Percentiles rank a stretch among this genome's conserved stretches.
Conservation (phyloP, 2,329 filamentous ascomycete species). For the Colletotrichum sp. region DNA sequence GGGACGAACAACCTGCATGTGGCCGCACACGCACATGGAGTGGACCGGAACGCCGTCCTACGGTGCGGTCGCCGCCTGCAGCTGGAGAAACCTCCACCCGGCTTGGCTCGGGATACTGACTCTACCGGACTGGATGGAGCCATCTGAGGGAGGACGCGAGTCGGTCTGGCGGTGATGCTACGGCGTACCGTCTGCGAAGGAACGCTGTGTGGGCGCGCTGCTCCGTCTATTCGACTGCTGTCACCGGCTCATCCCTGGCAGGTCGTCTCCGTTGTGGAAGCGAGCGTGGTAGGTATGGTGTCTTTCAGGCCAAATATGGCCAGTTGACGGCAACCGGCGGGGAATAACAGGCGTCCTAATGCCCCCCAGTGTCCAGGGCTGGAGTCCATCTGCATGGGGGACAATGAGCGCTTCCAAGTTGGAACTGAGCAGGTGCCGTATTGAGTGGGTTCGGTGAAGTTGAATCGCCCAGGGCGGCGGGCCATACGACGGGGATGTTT, state of each 20-base stretch:
- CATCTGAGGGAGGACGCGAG: neutral
- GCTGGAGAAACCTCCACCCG: neutral
- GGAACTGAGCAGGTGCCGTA: neutral
- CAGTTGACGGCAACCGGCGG: neutral
- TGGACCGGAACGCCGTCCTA: neutral
- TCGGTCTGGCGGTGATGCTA: neutral
- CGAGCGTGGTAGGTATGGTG: neutral
- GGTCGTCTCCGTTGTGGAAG: slow-evolving; percentile 6
- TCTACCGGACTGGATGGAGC: neutral
- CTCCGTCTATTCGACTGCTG: neutral
- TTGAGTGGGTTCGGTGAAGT: slow-evolving; percentile 3
- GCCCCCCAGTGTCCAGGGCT: neutral
- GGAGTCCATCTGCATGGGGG: neutral
- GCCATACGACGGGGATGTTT: neutral
- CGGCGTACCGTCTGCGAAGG: neutral
- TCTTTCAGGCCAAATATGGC: neutral
- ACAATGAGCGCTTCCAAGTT: neutral
- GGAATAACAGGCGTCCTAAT: neutral
- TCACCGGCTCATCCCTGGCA: neutral
- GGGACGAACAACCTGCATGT: slow-evolving; percentile 12
- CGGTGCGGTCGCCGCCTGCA: neutral
- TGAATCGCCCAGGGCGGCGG: slow-evolving; percentile 4
- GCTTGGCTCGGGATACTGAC: slow-evolving; percentile 4
- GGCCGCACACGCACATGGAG: slow-evolving; percentile 2
- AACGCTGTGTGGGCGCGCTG: neutral